phyloP scores from a whole-genome alignment of 495 filamentous ascomycete species.

The Parathielavia hyrcaniae region DNA sequence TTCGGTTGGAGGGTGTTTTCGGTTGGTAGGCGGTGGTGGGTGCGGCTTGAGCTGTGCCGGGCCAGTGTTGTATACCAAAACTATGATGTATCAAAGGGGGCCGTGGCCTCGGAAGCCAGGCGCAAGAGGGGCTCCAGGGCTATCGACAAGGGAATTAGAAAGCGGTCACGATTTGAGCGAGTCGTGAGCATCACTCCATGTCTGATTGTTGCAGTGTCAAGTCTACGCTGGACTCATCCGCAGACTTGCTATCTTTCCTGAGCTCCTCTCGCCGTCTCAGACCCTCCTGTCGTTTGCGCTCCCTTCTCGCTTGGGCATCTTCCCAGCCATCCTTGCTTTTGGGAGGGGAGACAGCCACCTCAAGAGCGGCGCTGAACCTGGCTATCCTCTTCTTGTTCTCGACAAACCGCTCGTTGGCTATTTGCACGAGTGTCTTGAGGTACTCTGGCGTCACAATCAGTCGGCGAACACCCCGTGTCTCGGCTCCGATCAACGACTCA shows the following conservation, averaged over 20 bases:
- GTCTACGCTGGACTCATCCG: conserved; percentile 19
- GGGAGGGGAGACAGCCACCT: conserved; percentile 28
- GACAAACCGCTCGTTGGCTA: conserved; percentile 70
- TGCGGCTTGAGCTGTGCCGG: neutral
- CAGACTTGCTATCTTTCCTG: conserved; percentile 15
- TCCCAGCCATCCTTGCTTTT: conserved; percentile 45
- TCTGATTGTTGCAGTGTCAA: conserved; percentile 17
- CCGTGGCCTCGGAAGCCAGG: neutral
- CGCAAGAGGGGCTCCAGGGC: neutral
- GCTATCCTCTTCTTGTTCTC: conserved; percentile 66
- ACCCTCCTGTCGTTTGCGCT: conserved; percentile 59
- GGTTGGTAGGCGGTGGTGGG: neutral
- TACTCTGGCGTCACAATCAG: conserved; percentile 51
- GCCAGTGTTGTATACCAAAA: conserved; percentile 12
- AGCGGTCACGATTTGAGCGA: neutral
- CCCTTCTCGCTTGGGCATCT: conserved; percentile 49
- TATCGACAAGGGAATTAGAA: conserved; percentile 13
- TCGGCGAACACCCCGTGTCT: conserved; percentile 34
- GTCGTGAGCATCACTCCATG: conserved; percentile 3
- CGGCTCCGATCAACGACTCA: conserved; percentile 67
- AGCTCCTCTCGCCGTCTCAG: conserved; percentile 43
- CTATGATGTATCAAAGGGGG: conserved; percentile 7
- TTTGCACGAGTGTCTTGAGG: conserved; percentile 54
- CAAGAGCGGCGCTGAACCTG: conserved; percentile 48
- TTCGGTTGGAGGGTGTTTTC: no score